Evolutionary conservation across 495 filamentous ascomycete species (phyloP), one percentile per base, ranked within the genome.

Genomic region (Aspergillus biplanus): DNA sequence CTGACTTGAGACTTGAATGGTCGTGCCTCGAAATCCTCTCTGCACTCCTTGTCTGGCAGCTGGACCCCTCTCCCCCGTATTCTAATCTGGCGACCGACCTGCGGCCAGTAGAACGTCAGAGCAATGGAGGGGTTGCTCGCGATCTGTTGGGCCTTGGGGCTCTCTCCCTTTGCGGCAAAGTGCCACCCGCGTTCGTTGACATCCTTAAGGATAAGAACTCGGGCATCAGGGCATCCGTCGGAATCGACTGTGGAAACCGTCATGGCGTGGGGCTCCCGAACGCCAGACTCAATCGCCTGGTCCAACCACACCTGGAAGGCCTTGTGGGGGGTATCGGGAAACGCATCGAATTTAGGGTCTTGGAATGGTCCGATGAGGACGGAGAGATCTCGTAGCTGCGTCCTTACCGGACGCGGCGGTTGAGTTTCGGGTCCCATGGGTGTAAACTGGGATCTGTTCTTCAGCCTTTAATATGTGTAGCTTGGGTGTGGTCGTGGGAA

Each of bases 21-120:
- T 7, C 66, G 42, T 18, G 59, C 63, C 27, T 50, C 15, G 39
- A 57, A 68, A 47, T 68, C 66, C 33, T 31, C 6, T 7, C 37
- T 52, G 56, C 59, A 62, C 46, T 68, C 62, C 13, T 35, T 59
- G 3, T 60, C 66, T 4, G 62, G 32, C 9, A 68, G 13, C 3
- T 34, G 32, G 8, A 52, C 31, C 21, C 62, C 66, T 7, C 0
- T 35, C 11, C 66, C 66, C 16, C 48, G 50, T 21, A 68, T 27
- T 6, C 66, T 37, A 35, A 68, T 46, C 37, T 68, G 66, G 16
- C 66, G 37, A 31, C 58, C 66, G 31, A 68, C 48, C 53, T 52
- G 33, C 31, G 66, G 63, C 66, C 66, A 69, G 32, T 69, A 69
- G 42, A 69, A 69, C 1, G 66, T 69, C 44, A 69, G 52, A 1